Percentiles rank a stretch among this genome's conserved stretches.
Conservation (phyloP, 2,329 filamentous ascomycete genomes). For the Colletotrichum sp. region DNA sequence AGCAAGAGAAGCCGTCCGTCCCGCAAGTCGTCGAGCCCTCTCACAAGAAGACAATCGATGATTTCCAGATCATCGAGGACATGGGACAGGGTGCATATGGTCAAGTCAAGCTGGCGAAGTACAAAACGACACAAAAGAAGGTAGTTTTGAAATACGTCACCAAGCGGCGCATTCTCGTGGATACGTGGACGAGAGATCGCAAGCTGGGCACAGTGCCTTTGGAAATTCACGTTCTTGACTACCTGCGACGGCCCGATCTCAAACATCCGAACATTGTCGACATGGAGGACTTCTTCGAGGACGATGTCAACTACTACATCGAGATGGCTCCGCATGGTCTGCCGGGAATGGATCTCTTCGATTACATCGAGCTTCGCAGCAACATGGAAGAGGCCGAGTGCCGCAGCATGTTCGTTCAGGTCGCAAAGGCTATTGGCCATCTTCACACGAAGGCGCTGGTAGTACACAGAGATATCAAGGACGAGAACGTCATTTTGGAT, state of each 20-base stretch:
- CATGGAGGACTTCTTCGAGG: conserved; percentile 78
- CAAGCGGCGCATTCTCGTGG: conserved; percentile 93
- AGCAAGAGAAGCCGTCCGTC: conserved; percentile 34
- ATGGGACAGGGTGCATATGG: conserved; percentile 99
- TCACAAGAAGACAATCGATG: conserved; percentile 81
- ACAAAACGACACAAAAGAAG: conserved; percentile 81
- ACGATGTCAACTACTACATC: conserved; percentile 95
- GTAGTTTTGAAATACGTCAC: conserved; percentile 98
- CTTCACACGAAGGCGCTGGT: conserved; percentile 89
- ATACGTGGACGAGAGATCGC: conserved; percentile 97
- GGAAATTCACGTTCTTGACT: conserved; percentile 97
- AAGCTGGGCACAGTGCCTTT: conserved; percentile 92
- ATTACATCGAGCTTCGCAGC: conserved; percentile 94
- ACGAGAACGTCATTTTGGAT: conserved; percentile 96
- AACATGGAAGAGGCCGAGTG: conserved; percentile 98
- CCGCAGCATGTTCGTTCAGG: conserved; percentile 93
- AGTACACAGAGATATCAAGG: conserved; percentile 98
- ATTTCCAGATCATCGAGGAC: conserved; percentile 93
- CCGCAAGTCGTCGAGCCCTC: conserved; percentile 40
- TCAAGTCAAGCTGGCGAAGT: conserved; percentile 91
- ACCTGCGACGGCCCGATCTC: conserved; percentile 76
- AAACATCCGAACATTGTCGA: conserved; percentile 74
- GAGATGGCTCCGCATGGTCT: conserved; percentile 96
- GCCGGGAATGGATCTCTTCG: conserved; percentile 97
- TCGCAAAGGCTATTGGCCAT: conserved; percentile 88